phyloP scores from a whole-genome alignment of 257 asterid species.

The Fraxinus excelsior region DNA sequence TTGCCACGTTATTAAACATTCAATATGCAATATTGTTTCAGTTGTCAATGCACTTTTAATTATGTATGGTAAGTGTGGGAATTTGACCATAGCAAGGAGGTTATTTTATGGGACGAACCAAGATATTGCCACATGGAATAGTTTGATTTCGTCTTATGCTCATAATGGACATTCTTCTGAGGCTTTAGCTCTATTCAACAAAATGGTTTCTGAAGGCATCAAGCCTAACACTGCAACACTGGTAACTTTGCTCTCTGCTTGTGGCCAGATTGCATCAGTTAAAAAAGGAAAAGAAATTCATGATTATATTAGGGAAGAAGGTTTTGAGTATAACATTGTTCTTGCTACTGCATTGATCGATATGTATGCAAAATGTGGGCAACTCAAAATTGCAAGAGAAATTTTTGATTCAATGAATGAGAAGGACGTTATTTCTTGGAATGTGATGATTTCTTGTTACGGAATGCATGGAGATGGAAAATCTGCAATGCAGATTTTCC shows the following conservation, averaged over 20 bases:
- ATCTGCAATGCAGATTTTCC: constrained; percentile 56
- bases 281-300: constrained; percentile 59
- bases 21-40: constrained; percentile 40
- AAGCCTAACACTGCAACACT: constrained; percentile 64
- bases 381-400: constrained; percentile 52
- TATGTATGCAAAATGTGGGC: constrained; percentile 85
- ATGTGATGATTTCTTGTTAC: constrained; percentile 76
- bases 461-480: constrained; percentile 71
- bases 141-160: constrained; percentile 55
- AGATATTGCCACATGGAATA: constrained; percentile 63
- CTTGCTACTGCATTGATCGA: constrained; percentile 69
- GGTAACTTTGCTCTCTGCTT: constrained; percentile 59
- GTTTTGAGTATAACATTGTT: constrained; percentile 36
- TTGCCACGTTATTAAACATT: constrained; percentile 47
- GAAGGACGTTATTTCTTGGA: constrained; percentile 68
- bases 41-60: constrained; percentile 66
- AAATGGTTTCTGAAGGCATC: constrained; percentile 49
- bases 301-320: constrained; percentile 45
- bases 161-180: constrained; percentile 43
- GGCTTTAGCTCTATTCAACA: constrained; percentile 56
- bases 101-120: constrained; percentile 43
- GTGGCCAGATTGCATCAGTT: constrained; percentile 55
- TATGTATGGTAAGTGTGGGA: constrained; percentile 67
- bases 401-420: constrained; percentile 51
- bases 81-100: constrained; percentile 41